Evolutionary conservation across 352 stramenopile genomes (phyloP), one percentile per base, ranked within the genome.

Genomic region (Phytopythium mirpurense): DNA sequence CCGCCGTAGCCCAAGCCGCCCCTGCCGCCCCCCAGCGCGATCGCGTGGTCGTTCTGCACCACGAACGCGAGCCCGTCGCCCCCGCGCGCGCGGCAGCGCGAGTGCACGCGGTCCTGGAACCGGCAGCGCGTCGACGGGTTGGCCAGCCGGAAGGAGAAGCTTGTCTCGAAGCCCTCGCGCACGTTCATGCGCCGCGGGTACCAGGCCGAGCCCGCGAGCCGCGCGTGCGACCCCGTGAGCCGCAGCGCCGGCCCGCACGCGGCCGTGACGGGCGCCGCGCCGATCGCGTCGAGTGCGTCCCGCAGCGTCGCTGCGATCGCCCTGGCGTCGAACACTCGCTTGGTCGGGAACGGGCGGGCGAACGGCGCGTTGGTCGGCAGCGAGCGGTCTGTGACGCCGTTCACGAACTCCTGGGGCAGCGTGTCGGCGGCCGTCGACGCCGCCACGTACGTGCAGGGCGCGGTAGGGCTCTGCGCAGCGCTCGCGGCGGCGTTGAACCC

Each of bases 171-270:
- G 16, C 91, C 91, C 67, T 98, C 89, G 5, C 71, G 72, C 2
- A 97, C 83, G 37, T 95, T 94, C 69, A 94, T 86, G 48, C 81
- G 70, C 3, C 90, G 75, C 4, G 84, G 75, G 70, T 97, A 98
- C 91, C 91, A 98, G 5, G 82, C 88, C 8, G 88, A 86, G 1
- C 93, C 91, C 0, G 77, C 81, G 43, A 89, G 72, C n/a, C 83
- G 72, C 15, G 88, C 68, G 27, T 60, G 53, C 18, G 85, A 91
- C 2, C 78, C 53, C 10, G 91, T 97, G 5, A 98, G 69, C 23
- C 89, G 68, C 27, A 98, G 61, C 23, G 75, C 56, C 31, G 74
- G 68, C 0, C 84, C 89, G 59, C 87, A 98, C 3, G 46, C 4
- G 7, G 49, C 37, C 2, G 73, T 69, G 10, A 86, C 64, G 11